Conservation (phyloP, 352 stramenopile genomes). For the Globisporangium uncinulatum region DNA sequence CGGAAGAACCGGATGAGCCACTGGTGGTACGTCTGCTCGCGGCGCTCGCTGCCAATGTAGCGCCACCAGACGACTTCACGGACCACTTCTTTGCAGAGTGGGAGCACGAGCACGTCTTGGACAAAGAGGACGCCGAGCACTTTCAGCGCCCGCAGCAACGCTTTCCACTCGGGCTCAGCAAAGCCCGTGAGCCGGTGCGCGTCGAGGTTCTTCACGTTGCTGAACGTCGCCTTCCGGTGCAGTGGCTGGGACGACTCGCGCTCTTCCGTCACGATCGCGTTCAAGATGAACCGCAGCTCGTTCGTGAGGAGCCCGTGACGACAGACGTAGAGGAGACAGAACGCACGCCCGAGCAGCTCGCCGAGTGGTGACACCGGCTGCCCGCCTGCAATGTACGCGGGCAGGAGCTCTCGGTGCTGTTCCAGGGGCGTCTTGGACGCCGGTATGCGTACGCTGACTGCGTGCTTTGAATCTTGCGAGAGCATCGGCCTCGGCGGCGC, state of each 20-base stretch:
- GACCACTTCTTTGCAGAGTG: conserved; percentile 84
- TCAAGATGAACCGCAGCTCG: conserved; percentile 80
- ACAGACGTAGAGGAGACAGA: conserved; percentile 86
- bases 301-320: conserved; percentile 85
- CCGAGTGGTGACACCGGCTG: conserved; percentile 46
- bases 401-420: conserved; percentile 14
- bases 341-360: conserved; percentile 63
- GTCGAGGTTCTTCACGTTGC: conserved; percentile 20
- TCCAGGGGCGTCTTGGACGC: background rate
- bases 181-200: conserved; percentile 38
- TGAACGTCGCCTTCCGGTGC: conserved; percentile 25
- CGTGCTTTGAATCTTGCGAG: background rate
- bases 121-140: conserved; percentile 75
- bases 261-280: conserved; percentile 48
- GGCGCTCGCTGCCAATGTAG: conserved; percentile 71
- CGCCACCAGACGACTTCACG: conserved; percentile 86
- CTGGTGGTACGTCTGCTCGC: conserved; percentile 69
- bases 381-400: conserved; percentile 62
- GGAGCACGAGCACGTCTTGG: conserved; percentile 82
- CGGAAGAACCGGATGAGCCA: conserved; percentile 84
- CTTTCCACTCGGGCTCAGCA: conserved; percentile 62
- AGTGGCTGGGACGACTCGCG: conserved; percentile 16
- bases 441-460: conserved; percentile 3
- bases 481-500: background rate
- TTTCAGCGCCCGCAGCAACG: conserved; percentile 62